Percentiles rank a stretch among this genome's conserved stretches.
phyloP scores from a whole-genome alignment of 805 yeast genomes.

The Tetrapisispora nanseiensis region DNA sequence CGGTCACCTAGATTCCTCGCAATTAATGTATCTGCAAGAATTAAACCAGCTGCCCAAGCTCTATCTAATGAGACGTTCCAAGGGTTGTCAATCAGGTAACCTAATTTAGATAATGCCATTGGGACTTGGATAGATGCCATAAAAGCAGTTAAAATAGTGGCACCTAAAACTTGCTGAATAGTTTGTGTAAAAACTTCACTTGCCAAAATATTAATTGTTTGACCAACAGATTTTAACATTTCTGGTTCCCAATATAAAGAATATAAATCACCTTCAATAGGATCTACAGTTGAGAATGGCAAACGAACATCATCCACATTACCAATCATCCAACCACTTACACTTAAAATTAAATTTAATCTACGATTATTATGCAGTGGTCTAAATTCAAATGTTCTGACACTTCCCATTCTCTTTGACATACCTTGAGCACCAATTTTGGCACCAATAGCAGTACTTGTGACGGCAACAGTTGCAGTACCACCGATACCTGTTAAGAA shows the following conservation, averaged over 20 bases:
- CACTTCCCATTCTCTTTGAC: constrained; percentile 79
- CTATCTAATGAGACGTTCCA: constrained; percentile 96
- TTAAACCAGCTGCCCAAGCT: constrained; percentile 92
- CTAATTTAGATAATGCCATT: constrained; percentile 78
- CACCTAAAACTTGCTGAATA: constrained; percentile 89
- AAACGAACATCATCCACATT: constrained; percentile 89
- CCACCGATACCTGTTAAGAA: constrained; percentile 97
- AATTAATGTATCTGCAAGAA: constrained; percentile 83
- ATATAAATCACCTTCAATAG: constrained; percentile 92
- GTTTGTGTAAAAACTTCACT: constrained; percentile 89
- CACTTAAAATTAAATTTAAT: constrained; percentile 76
- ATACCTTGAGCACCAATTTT: constrained; percentile 80
- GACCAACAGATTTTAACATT: constrained; percentile 91
- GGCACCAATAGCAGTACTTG: constrained; percentile 88
- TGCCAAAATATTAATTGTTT: constrained; percentile 86
- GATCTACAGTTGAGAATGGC: constrained; percentile 94
- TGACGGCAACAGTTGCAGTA: constrained; percentile 83
- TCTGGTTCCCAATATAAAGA: constrained; percentile 97
- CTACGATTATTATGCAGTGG: constrained; percentile 89
- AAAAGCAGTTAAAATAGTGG: constrained; percentile 76
- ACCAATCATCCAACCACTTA: constrained; percentile 97
- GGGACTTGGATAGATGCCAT: constrained; percentile 93
- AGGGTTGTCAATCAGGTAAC: constrained; percentile 88
- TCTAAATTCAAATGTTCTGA: constrained; percentile 83
- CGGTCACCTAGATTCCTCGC: constrained; percentile 83